Evolutionary conservation across 106 monocot species (phyloP).

Genomic region (Dendrobium huoshanense): DNA sequence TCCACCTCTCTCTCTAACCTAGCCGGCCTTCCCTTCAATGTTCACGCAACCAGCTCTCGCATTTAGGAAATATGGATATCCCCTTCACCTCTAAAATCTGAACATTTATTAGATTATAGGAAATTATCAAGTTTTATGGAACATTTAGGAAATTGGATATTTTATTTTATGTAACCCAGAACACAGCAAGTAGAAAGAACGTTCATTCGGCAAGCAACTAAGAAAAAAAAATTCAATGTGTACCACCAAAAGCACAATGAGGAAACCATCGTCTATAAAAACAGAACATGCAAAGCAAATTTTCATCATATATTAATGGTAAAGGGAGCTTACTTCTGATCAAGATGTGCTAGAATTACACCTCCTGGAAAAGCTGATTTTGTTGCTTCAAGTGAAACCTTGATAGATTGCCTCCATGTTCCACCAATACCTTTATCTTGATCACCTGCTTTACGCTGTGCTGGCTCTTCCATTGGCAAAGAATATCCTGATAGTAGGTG

Average conservation of each 20-base stretch:
- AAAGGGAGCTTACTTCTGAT: slow-evolving; percentile 68
- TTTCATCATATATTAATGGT: background rate
- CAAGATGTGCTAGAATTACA: slow-evolving; percentile 77
- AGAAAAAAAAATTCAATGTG: background rate
- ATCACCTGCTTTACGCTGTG: slow-evolving; percentile 25
- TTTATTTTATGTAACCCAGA: background rate
- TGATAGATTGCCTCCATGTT: slow-evolving; percentile 86
- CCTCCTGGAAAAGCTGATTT: slow-evolving; percentile 79
- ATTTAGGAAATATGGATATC: too few relatives aligned
- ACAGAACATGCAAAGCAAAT: background rate
- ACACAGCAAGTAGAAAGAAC: background rate
- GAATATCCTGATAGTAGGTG: slow-evolving; percentile 94
- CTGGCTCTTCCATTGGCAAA: slow-evolving; percentile 88
- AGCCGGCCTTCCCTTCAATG: too few relatives aligned
- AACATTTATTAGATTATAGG: too few relatives aligned
- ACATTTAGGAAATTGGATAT: too few relatives aligned
- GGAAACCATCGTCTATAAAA: background rate
- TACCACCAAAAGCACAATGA: background rate
- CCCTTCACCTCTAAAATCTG: too few relatives aligned
- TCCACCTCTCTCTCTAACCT: too few relatives aligned
- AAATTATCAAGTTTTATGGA: too few relatives aligned
- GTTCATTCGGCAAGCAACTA: background rate
- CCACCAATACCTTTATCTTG: slow-evolving; percentile 44
- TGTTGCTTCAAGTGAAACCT: slow-evolving; percentile 69
- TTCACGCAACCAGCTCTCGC: too few relatives aligned